Percentiles rank a stretch among this genome's conserved stretches.
Evolutionary conservation across 306 rosid genomes (phyloP).

Genomic region (Quercus ilex): DNA sequence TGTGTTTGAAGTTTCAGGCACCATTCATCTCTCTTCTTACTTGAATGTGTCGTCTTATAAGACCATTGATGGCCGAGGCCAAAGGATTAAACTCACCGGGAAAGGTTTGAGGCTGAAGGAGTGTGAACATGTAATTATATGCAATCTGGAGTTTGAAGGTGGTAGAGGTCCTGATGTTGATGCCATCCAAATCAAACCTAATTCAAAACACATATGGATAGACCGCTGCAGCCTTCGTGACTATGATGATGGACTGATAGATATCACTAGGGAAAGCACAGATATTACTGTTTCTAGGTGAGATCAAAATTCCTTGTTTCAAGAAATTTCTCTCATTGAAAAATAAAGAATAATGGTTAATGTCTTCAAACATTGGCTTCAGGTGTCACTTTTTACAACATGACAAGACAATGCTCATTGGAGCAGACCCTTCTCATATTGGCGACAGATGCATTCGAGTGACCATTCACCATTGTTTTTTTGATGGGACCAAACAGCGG

Average conservation of each 20-base stretch:
- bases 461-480: constrained; percentile 96
- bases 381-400: constrained; percentile 89
- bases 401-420: constrained; percentile 90
- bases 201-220: constrained; percentile 92
- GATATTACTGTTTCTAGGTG: constrained; percentile 89
- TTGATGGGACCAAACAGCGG: constrained; percentile 85
- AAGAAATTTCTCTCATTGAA: background rate
- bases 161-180: constrained; percentile 93
- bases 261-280: constrained; percentile 81
- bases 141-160: constrained; percentile 92
- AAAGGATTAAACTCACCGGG: constrained; percentile 71
- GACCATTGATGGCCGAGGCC: constrained; percentile 90
- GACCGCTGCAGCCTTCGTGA: constrained; percentile 84
- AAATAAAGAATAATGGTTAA: background rate
- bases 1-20: constrained; percentile 84
- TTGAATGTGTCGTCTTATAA: constrained; percentile 70
- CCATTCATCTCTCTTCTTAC: constrained; percentile 63
- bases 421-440: constrained; percentile 74
- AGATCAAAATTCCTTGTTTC: constrained; percentile 4
- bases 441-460: constrained; percentile 81
- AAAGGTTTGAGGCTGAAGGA: constrained; percentile 86
- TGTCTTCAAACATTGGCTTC: constrained; percentile 17
- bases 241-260: constrained; percentile 86
- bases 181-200: constrained; percentile 94
- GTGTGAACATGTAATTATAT: constrained; percentile 88